Conservation (phyloP, 1,284 basidiomycete genomes). For the Coniophora puteana region DNA sequence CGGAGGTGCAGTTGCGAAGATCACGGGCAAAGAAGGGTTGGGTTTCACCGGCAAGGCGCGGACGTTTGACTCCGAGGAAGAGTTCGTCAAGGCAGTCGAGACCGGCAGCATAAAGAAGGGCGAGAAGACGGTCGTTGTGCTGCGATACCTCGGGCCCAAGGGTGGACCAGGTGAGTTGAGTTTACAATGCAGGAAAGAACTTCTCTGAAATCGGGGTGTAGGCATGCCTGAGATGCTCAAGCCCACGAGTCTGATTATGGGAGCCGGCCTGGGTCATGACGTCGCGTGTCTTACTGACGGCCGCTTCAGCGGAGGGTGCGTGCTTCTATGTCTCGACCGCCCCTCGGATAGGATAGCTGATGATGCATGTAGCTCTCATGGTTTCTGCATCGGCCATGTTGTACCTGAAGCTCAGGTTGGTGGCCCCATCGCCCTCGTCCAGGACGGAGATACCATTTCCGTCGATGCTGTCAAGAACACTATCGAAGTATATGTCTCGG, state of each 20-base stretch:
- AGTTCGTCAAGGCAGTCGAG: slow-evolving; percentile 79
- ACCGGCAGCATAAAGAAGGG: slow-evolving; percentile 78
- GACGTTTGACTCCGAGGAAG: slow-evolving; percentile 81
- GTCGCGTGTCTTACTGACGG: slow-evolving; percentile 93
- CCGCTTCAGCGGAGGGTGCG: slow-evolving; percentile 89
- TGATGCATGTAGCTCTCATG: slow-evolving; percentile 66
- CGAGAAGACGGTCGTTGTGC: slow-evolving; percentile 87
- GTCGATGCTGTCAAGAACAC: slow-evolving; percentile 86
- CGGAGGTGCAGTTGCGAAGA: slow-evolving; percentile 91
- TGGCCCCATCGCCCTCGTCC: slow-evolving; percentile 86
- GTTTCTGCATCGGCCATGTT: slow-evolving; percentile 91
- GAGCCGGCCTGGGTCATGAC: slow-evolving; percentile 87
- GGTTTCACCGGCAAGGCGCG: slow-evolving; percentile 82
- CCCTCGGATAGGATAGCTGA: slow-evolving; percentile 12
- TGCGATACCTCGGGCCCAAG: slow-evolving; percentile 87
- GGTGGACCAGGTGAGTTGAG: slow-evolving; percentile 74
- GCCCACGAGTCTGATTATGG: slow-evolving; percentile 88
- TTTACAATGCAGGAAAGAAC: slow-evolving; percentile 7
- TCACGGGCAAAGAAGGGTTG: slow-evolving; percentile 91
- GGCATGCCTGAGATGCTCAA: slow-evolving; percentile 97
- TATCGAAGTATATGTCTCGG: slow-evolving; percentile 69
- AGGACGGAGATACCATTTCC: slow-evolving; percentile 83
- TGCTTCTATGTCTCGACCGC: slow-evolving; percentile 14
- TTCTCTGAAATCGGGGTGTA: slow-evolving; percentile 17
- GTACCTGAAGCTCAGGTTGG: slow-evolving; percentile 88